These are phyloP conservation scores for Naganishia kalamii DNA, from an alignment of 768 basidiomycete genomes.

Conservation along the genomic window DNA sequence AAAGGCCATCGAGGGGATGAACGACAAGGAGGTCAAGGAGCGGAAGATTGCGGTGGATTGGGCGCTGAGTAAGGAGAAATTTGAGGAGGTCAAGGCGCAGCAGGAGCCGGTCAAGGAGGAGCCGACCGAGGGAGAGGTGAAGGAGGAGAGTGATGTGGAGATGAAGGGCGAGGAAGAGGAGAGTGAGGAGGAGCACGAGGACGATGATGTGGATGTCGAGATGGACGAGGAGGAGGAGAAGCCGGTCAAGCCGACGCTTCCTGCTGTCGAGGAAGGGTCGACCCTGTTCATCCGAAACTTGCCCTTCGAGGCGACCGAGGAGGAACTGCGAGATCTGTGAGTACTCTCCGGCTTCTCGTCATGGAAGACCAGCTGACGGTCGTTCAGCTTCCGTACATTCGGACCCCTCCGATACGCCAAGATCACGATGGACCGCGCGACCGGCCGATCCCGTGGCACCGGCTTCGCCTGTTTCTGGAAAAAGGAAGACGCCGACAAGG, in stretches of 20 bases:
- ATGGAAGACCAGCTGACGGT: background rate
- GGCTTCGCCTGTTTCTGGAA: conserved; percentile 99
- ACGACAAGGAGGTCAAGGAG: conserved; percentile 57
- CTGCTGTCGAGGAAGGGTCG: conserved; percentile 76
- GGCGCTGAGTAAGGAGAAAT: conserved; percentile 89
- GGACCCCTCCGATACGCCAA: conserved; percentile 89
- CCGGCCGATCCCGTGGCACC: conserved; percentile 83
- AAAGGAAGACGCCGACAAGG: conserved; percentile 76
- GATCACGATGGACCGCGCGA: conserved; percentile 74
- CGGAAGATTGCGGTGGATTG: conserved; percentile 86
- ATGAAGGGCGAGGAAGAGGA: conserved; percentile 30
- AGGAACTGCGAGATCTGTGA: conserved; percentile 77
- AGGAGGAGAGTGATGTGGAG: conserved; percentile 38
- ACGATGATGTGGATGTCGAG: conserved; percentile 34
- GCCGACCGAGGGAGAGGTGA: conserved; percentile 36
- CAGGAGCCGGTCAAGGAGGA: conserved; percentile 40
- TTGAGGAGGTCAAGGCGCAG: conserved; percentile 68
- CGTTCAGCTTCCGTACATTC: conserved; percentile 74
- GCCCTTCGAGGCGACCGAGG: conserved; percentile 84
- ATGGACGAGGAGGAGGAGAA: conserved; percentile 51
- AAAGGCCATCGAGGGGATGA: conserved; percentile 68
- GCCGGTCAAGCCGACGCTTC: conserved; percentile 52
- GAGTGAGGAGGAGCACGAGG: conserved; percentile 33
- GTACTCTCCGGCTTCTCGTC: conserved; percentile 34
- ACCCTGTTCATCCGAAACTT: conserved; percentile 93